Evolutionary conservation across 208 protist species (phyloP), one percentile per base, ranked within the genome.

Genomic region (Tritrichomonas foetus): DNA sequence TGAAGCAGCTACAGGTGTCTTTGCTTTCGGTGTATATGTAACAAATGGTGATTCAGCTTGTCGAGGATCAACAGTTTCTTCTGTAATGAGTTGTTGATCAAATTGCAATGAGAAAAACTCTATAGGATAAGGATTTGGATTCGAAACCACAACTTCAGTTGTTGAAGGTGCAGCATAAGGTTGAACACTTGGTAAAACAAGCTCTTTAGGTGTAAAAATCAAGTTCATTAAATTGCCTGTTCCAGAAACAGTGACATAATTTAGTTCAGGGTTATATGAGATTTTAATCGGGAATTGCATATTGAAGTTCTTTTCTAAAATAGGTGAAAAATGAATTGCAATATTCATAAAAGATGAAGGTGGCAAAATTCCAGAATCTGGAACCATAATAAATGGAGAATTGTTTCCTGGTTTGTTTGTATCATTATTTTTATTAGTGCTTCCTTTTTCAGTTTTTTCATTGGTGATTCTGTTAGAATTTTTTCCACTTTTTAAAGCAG

Each of bases 341-440:
- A 89, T 57, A 20, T 89, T 89, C 22, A 89, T 89, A n/a, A 89
- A 89, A 39, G 78, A 89, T 27, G 78, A 89, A 89, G 78, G 78
- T 53, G 47, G 47, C 16, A 89, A 50, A 39, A 89, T n/a, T 47
- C 78, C 78, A 0, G 78, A 89, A 41, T 89, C 78, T 22, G 78
- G 78, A 39, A 57, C 20, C 27, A 30, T n/a, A n/a, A 3, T 69
- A 30, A 69, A 69, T 69, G 27, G 11, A 33, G 64, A 33, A n/a
- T 69, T 11, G 27, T 33, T 69, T 61, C 11, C 53, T 22, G 16
- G 5, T 61, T 61, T 5, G 5, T 61, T 5, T n/a, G 41, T 82
- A 22, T 30, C 14, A 75, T 75, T 75, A 2, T 44, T 36, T 50
- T 3, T 49, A 53, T 49, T 82, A n/a, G 33, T 30, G 11, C 16